phyloP scores from a whole-genome alignment of 148 eudicot species.

The Silene conica region DNA sequence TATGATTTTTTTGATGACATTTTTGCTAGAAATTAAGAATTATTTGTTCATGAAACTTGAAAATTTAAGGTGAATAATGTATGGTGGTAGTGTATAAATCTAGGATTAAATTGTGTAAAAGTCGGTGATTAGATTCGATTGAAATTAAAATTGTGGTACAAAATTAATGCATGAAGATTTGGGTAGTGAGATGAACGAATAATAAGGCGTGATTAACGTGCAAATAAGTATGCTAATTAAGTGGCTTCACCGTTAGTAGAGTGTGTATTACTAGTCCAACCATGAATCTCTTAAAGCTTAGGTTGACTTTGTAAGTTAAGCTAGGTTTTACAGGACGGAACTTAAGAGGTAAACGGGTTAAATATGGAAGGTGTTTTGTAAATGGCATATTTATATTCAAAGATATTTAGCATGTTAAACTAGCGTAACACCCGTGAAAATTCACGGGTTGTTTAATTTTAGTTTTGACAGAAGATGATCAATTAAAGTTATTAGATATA shows the following conservation, averaged over 20 bases:
- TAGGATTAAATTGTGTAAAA: background rate
- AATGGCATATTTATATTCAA: no score
- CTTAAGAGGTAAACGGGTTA: no score
- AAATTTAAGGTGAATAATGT: no score
- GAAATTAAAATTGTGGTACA: background rate
- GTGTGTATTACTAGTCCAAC: background rate
- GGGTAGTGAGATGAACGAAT: background rate
- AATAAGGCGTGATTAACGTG: background rate
- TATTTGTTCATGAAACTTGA: no score
- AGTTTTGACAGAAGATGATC: no score
- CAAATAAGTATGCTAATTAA: slow-evolving; percentile 1
- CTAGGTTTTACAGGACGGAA: no score
- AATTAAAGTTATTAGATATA: no score
- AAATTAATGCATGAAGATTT: background rate
- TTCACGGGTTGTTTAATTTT: no score
- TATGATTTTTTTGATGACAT: background rate
- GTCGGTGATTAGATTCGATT: background rate
- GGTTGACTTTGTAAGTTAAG: slow-evolving; percentile 3
- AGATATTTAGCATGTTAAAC: no score
- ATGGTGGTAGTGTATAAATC: background rate
- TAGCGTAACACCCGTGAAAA: no score
- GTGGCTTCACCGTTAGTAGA: background rate
- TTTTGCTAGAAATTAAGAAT: no score
- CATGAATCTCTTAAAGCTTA: background rate
- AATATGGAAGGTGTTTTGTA: no score